phyloP scores from a whole-genome alignment of 2,329 filamentous ascomycete species.

The Tolypocladium guangdongense region DNA sequence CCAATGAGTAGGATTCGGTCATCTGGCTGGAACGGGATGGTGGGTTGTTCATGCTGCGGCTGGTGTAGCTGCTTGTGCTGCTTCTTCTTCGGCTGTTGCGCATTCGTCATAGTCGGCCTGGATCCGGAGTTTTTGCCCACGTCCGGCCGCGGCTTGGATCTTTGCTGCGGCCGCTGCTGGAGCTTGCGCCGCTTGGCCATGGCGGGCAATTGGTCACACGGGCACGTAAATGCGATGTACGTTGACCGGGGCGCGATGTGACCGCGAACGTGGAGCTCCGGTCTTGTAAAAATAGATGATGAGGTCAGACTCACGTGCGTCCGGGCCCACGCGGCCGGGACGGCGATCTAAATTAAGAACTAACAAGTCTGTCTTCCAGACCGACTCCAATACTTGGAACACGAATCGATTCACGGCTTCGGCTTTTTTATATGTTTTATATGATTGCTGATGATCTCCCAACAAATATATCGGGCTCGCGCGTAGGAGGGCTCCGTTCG shows the following conservation, averaged over 20 bases:
- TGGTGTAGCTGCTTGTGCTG: constrained; percentile 8
- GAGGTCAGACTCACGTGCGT: background rate
- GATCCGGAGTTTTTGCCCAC: background rate
- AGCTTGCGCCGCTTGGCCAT: constrained; percentile 10
- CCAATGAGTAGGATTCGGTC: constrained; percentile 67
- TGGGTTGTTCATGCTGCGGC: constrained; percentile 25
- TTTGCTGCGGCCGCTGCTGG: background rate
- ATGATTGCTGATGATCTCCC: no score
- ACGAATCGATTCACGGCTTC: background rate
- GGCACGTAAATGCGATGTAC: background rate
- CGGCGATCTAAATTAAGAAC: background rate
- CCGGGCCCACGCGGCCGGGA: background rate
- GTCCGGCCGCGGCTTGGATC: constrained; percentile 9
- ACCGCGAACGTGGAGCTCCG: background rate
- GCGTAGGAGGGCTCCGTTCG: background rate
- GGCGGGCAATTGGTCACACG: background rate
- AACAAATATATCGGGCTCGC: background rate
- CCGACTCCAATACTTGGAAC: background rate
- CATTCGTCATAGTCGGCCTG: constrained; percentile 6
- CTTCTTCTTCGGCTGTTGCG: constrained; percentile 6
- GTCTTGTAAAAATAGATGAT: no score
- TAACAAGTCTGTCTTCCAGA: no score
- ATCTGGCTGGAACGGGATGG: constrained; percentile 55
- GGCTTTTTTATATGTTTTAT: background rate
- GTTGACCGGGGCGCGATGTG: background rate